Evolutionary conservation across 495 filamentous ascomycete genomes (phyloP), one percentile per base, ranked within the genome.

Genomic region (Aspergillus homomorphus): DNA sequence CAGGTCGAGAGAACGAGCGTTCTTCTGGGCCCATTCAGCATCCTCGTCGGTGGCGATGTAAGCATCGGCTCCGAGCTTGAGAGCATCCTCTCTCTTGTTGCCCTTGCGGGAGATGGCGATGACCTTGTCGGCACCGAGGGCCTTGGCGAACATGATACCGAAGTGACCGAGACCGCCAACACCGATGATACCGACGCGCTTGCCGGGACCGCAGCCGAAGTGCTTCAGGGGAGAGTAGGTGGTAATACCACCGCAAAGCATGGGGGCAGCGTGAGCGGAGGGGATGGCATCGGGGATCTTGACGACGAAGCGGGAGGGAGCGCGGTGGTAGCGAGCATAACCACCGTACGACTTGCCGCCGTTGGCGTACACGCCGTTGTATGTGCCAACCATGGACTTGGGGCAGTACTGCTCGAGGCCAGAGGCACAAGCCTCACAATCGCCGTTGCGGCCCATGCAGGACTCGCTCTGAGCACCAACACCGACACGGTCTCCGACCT

Each of bases 31-130:
- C 90, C 90, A 94, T 45, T 83, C 76, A 7, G 77, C 62, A 18
- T 92, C 85, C 12, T 93, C 90, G 46, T 77, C 80, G 0, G 89
- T 94, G 30, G 90, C 87, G 65, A 95, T 88, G 70, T 84, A 92
- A 7, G 78, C 73, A 60, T 86, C 82, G 0, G 73, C 73, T 7
- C 73, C 73, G 5, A 76, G 57, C 68, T 83, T 81, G 53, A 82
- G 45, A 4, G 82, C 88, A 65, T 93, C 89, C 1, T 77, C 82
- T 58, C 77, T 79, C 77, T 93, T 92, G 51, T 65, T 68, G 6
- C 66, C 65, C 38, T 77, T 80, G 22, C 90, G 81, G 24, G 84
- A 89, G 62, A 93, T 89, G 19, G 80, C 89, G 18, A 90, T 82
- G 3, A 92, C 83, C 62, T 81, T 80, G 56, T 89, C 85, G 5